These are phyloP conservation scores for Penstemon newberryi DNA, from an alignment of 257 asterid species.

Conservation along the genomic window DNA sequence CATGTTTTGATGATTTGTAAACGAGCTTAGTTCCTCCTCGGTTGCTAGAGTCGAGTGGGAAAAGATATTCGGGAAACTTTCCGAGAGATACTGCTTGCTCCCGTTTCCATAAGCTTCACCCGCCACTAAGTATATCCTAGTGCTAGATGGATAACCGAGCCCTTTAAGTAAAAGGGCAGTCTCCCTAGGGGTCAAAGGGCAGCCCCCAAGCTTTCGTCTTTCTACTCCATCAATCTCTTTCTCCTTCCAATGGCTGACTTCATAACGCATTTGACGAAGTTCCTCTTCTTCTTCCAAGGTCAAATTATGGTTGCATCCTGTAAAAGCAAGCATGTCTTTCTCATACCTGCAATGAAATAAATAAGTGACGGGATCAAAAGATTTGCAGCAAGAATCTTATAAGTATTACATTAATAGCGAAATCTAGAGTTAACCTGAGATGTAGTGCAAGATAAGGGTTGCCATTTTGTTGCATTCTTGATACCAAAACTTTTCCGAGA, in stretches of 20 bases:
- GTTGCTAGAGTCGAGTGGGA: constrained; percentile 75
- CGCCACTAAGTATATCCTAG: constrained; percentile 88
- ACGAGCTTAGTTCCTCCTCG: constrained; percentile 69
- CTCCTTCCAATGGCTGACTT: constrained; percentile 96
- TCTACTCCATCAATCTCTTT: constrained; percentile 86
- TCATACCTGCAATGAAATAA: constrained; percentile 67
- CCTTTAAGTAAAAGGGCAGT: constrained; percentile 85
- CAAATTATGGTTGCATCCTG: constrained; percentile 94
- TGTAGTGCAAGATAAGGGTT: constrained; percentile 90
- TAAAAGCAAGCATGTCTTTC: constrained; percentile 98
- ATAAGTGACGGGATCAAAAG: not conserved
- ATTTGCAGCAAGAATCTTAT: not conserved
- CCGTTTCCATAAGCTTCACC: constrained; percentile 95
- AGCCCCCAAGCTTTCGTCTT: constrained; percentile 80
- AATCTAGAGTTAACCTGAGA: constrained; percentile 52
- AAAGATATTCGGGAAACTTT: constrained; percentile 72
- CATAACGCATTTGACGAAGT: constrained; percentile 77
- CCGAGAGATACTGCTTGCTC: constrained; percentile 75
- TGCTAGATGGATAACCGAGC: constrained; percentile 68
- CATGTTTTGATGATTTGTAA: constrained; percentile 88
- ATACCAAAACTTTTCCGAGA: constrained; percentile 67
- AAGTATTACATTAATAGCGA: too few relatives aligned
- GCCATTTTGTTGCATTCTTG: constrained; percentile 72
- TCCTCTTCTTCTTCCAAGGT: constrained; percentile 81
- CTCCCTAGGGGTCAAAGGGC: constrained; percentile 97